Percentiles rank a stretch among this genome's conserved stretches.
Evolutionary conservation across 768 basidiomycete species (phyloP).

Genomic region (Phlebiopsis flavidoalba): DNA sequence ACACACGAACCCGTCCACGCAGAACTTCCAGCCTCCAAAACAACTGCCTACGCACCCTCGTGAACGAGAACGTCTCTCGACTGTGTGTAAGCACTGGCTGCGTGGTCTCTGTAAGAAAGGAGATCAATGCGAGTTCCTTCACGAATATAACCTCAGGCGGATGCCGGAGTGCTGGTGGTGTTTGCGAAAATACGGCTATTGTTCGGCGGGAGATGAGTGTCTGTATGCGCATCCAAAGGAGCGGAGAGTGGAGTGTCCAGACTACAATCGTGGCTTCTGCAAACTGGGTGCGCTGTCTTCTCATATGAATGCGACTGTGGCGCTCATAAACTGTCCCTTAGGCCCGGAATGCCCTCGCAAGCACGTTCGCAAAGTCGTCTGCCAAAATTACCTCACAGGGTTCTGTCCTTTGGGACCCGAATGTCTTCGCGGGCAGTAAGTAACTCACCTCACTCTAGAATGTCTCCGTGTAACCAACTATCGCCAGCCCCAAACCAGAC

Average conservation of each 20-base stretch:
- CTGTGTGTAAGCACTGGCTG: conserved; percentile 99
- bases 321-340: conserved; percentile 24
- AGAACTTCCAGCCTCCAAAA: conserved; percentile 88
- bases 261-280: conserved; percentile 95
- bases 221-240: conserved; percentile 95
- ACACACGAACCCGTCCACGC: conserved; percentile 82
- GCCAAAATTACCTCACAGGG: conserved; percentile 86
- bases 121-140: conserved; percentile 95
- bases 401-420: conserved; percentile 90
- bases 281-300: conserved; percentile 63
- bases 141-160: conserved; percentile 95
- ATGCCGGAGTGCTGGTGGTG: conserved; percentile 99
- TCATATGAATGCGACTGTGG: no score
- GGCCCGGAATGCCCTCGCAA: conserved; percentile 88
- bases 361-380: conserved; percentile 87
- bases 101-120: conserved; percentile 98
- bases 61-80: conserved; percentile 77
- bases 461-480: conserved; percentile 37
- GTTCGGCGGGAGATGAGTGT: conserved; percentile 95
- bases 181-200: conserved; percentile 97
- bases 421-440: conserved; percentile 87
- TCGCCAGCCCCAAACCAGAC: conserved; percentile 67
- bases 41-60: conserved; percentile 78
- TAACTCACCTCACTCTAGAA: conserved; percentile 46
- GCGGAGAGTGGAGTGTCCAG: conserved; percentile 87